Conservation (phyloP, 805 yeast genomes). For the Candida saitoana region DNA sequence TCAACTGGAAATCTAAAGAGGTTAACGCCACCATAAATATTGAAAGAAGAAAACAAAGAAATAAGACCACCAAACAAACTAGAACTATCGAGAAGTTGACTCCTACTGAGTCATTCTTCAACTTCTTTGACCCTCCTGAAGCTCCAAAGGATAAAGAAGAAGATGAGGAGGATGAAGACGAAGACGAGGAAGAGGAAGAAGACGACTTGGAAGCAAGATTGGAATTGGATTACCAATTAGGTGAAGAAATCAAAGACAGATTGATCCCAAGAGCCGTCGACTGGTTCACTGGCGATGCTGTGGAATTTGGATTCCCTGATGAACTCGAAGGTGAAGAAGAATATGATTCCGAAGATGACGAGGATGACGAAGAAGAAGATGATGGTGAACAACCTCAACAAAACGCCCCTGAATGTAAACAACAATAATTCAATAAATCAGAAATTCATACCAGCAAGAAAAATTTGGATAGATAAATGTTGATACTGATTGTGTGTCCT, state of each 20-base stretch:
- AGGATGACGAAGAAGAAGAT: conserved; percentile 54
- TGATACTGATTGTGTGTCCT: too few relatives aligned
- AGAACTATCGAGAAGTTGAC: conserved; percentile 92
- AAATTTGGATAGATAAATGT: neutral
- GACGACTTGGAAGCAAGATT: conserved; percentile 69
- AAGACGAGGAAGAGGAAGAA: conserved; percentile 45
- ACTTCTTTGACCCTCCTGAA: conserved; percentile 91
- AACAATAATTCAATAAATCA: conserved; percentile 38
- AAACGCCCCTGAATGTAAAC: conserved; percentile 76
- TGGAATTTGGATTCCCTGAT: conserved; percentile 62
- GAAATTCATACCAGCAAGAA: neutral
- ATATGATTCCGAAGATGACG: conserved; percentile 59
- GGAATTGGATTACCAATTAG: conserved; percentile 90
- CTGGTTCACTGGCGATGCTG: conserved; percentile 98
- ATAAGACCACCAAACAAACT: conserved; percentile 92
- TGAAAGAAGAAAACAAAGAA: conserved; percentile 96
- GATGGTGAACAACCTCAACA: conserved; percentile 56
- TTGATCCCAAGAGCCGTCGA: conserved; percentile 94
- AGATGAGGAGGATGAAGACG: conserved; percentile 43
- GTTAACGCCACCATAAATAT: conserved; percentile 78
- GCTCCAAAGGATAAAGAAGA: conserved; percentile 53
- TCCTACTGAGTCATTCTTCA: conserved; percentile 93
- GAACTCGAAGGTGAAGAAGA: conserved; percentile 59
- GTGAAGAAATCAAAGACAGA: conserved; percentile 94
- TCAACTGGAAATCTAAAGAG: conserved; percentile 79